Conservation (phyloP, 148 eudicot species). For the Chenopodium album region DNA sequence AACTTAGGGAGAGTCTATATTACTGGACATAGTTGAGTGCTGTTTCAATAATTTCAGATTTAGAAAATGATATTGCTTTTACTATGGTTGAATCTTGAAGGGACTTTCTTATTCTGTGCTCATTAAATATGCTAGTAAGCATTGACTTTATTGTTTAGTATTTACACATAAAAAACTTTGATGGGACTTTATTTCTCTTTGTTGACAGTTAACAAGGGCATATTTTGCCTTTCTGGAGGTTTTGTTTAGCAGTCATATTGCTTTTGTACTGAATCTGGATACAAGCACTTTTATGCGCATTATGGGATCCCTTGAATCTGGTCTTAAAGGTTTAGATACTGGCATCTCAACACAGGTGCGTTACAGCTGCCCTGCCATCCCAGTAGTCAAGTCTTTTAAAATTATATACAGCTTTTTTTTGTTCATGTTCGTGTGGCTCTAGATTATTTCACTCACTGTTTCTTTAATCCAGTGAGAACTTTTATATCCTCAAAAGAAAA, state of each 20-base stretch:
- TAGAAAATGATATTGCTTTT: background rate
- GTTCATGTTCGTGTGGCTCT: background rate
- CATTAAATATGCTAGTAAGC: background rate
- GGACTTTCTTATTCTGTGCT: background rate
- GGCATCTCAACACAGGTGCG: conserved; percentile 84
- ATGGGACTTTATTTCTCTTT: conserved; percentile 7
- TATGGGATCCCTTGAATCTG: conserved; percentile 93
- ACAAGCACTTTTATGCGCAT: conserved; percentile 76
- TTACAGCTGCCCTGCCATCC: background rate
- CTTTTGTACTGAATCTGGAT: conserved; percentile 69
- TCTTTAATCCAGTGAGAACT: background rate
- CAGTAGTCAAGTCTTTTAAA: background rate
- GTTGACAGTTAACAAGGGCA: conserved; percentile 78
- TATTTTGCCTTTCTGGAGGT: conserved; percentile 90
- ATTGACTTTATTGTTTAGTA: background rate
- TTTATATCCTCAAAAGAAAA: background rate
- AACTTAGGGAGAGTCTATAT: background rate
- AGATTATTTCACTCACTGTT: background rate
- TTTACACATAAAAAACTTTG: background rate
- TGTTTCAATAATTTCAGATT: background rate
- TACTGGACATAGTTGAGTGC: background rate
- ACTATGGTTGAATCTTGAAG: background rate
- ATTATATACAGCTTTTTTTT: background rate
- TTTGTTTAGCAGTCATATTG: conserved; percentile 73
- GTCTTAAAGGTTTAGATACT: conserved; percentile 82